phyloP scores from a whole-genome alignment of 2,329 filamentous ascomycete species.

The Neonectria ditissima region DNA sequence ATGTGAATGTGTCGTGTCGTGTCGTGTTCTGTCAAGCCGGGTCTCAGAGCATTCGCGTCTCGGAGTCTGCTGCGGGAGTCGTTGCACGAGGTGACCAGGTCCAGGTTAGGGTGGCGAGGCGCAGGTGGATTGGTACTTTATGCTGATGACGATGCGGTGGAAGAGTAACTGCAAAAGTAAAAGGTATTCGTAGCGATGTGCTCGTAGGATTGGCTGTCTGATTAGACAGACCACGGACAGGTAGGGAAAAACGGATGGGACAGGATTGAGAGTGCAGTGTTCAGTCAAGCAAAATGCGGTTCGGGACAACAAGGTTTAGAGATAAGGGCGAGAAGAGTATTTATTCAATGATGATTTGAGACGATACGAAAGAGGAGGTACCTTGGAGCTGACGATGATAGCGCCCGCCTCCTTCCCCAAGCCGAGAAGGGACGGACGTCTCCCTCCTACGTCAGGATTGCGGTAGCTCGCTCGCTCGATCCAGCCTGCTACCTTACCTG shows the following conservation, averaged over 20 bases:
- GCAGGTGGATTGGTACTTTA: conserved; percentile 15
- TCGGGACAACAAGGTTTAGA: no score
- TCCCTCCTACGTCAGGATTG: conserved; percentile 37
- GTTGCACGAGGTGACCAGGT: conserved; percentile 18
- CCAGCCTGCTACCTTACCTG: background rate
- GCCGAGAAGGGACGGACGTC: background rate
- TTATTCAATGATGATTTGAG: conserved; percentile 14
- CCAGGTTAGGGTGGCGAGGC: conserved; percentile 22
- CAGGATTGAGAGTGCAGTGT: background rate
- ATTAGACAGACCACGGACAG: background rate
- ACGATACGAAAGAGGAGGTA: conserved; percentile 7
- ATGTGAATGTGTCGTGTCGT: conserved; percentile 11
- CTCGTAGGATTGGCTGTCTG: background rate
- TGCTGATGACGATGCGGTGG: conserved; percentile 14
- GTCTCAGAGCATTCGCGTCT: conserved; percentile 9
- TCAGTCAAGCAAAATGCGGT: background rate
- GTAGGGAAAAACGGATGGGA: background rate
- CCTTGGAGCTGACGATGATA: background rate
- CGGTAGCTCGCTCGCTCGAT: conserved; percentile 5
- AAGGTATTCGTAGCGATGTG: background rate
- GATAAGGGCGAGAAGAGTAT: background rate
- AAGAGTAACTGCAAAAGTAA: background rate
- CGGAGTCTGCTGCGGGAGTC: conserved; percentile 2
- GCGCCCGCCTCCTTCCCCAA: conserved; percentile 31
- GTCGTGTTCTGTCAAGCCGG: conserved; percentile 4